phyloP scores from a whole-genome alignment of 2,329 filamentous ascomycete species.

The Aspergillus melleus region DNA sequence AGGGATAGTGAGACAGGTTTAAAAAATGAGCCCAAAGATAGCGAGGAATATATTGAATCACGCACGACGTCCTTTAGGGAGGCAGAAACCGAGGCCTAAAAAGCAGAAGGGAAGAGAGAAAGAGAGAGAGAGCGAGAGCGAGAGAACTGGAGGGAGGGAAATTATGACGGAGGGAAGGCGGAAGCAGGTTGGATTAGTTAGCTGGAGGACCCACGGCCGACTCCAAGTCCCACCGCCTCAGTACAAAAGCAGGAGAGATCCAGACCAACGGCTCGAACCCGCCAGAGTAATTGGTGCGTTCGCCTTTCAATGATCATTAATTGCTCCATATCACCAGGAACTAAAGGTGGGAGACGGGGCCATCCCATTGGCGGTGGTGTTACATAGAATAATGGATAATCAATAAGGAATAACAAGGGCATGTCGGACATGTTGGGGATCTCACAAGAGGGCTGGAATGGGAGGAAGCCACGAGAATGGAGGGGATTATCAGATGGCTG shows the following conservation, averaged over 20 bases:
- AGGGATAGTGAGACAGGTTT: not conserved
- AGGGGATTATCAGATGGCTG: not conserved
- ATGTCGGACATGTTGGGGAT: not conserved
- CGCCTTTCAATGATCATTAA: not conserved
- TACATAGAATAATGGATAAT: no score
- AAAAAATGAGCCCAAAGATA: not conserved
- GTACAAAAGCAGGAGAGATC: not conserved
- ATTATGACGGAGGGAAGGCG: slow-evolving; percentile 1
- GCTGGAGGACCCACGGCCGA: not conserved
- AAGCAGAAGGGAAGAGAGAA: not conserved
- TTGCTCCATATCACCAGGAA: not conserved
- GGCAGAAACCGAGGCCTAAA: not conserved
- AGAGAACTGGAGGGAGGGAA: not conserved
- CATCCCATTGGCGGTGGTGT: not conserved
- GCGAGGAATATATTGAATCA: not conserved
- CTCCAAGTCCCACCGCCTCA: not conserved
- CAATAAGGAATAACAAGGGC: no score
- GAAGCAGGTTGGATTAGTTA: not conserved
- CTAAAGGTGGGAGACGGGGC: not conserved
- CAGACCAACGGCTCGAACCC: not conserved
- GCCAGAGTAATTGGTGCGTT: not conserved
- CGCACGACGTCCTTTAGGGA: not conserved
- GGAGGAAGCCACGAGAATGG: not conserved
- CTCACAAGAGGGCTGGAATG: not conserved
- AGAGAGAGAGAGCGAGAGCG: not conserved